A percentile compares a stretch with the other conserved stretches of the same genome.
Conservation (phyloP, 1,139 yeast genomes). For the Meyerozyma smithsonii region DNA sequence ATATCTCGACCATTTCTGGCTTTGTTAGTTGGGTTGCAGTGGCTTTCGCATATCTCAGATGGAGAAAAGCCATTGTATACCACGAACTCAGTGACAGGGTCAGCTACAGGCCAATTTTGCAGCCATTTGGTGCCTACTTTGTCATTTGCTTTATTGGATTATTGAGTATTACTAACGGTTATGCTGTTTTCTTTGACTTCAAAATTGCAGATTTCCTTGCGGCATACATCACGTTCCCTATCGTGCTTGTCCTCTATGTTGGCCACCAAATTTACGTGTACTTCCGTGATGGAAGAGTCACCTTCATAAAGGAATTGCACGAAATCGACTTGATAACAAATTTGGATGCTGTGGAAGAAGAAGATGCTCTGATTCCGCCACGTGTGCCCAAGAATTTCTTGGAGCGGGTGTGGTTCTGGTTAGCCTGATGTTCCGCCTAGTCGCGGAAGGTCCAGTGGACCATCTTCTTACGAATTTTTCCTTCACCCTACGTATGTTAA, state of each 20-base stretch:
- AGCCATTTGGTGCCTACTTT: slow-evolving; percentile 48
- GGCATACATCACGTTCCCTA: slow-evolving; percentile 57
- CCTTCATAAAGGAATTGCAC: slow-evolving; percentile 35
- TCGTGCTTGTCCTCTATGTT: slow-evolving; percentile 42
- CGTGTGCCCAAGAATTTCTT: slow-evolving; percentile 29
- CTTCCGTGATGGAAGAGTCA: slow-evolving; percentile 21
- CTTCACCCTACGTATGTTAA: too few species aligned
- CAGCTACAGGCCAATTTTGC: slow-evolving; percentile 43
- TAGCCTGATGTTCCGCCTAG: slow-evolving; percentile 11
- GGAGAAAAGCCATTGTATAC: slow-evolving; percentile 47
- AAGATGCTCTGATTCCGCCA: slow-evolving; percentile 26
- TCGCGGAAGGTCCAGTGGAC: too few species aligned
- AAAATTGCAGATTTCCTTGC: slow-evolving; percentile 50
- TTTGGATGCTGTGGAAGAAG: slow-evolving; percentile 35
- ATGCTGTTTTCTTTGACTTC: slow-evolving; percentile 50
- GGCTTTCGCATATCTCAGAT: slow-evolving; percentile 43
- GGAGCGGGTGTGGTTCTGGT: slow-evolving; percentile 39
- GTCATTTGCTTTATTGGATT: slow-evolving; percentile 42
- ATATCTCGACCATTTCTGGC: slow-evolving; percentile 68
- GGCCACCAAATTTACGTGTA: slow-evolving; percentile 36
- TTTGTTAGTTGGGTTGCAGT: slow-evolving; percentile 58
- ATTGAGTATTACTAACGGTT: slow-evolving; percentile 54
- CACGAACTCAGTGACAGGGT: slow-evolving; percentile 42
- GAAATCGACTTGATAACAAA: slow-evolving; percentile 45
- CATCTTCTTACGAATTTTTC: too few species aligned